phyloP scores from a whole-genome alignment of 1,139 yeast genomes.

The Blastobotrys elegans region DNA sequence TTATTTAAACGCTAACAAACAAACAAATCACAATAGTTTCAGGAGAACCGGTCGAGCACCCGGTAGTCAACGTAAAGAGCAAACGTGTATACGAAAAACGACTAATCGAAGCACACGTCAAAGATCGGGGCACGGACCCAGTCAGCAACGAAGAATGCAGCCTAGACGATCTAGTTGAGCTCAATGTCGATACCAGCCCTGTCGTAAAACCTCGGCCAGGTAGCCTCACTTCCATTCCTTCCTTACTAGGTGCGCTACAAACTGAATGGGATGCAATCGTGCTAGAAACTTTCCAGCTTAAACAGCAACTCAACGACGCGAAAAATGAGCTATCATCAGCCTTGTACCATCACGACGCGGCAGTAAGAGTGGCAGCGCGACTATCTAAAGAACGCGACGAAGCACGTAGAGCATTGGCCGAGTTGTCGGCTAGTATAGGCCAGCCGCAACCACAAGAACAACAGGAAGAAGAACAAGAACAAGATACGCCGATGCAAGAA shows the following conservation, averaged over 20 bases:
- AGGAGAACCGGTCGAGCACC: constrained; percentile 60
- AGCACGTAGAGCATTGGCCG: constrained; percentile 53
- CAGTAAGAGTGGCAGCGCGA: constrained; percentile 75
- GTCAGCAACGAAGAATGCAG: constrained; percentile 57
- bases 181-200: constrained; percentile 24
- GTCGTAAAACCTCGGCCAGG: constrained; percentile 44
- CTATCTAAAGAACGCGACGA: constrained; percentile 73
- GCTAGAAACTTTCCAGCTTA: constrained; percentile 68
- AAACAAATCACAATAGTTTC: constrained; percentile 39
- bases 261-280: constrained; percentile 89
- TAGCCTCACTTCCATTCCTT: constrained; percentile 66
- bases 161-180: constrained; percentile 52
- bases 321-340: constrained; percentile 73
- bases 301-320: constrained; percentile 64
- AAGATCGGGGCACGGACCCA: constrained; percentile 72
- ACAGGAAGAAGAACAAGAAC: neutral
- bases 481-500: constrained; percentile 1
- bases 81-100: constrained; percentile 61
- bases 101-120: constrained; percentile 57
- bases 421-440: constrained; percentile 34
- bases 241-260: constrained; percentile 68
- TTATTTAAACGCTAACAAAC: constrained; percentile 15
- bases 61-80: constrained; percentile 56
- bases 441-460: constrained; percentile 10
- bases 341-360: constrained; percentile 84